Evolutionary conservation across 2,329 filamentous ascomycete genomes (phyloP).

Genomic region (Paecilomyces variotii): DNA sequence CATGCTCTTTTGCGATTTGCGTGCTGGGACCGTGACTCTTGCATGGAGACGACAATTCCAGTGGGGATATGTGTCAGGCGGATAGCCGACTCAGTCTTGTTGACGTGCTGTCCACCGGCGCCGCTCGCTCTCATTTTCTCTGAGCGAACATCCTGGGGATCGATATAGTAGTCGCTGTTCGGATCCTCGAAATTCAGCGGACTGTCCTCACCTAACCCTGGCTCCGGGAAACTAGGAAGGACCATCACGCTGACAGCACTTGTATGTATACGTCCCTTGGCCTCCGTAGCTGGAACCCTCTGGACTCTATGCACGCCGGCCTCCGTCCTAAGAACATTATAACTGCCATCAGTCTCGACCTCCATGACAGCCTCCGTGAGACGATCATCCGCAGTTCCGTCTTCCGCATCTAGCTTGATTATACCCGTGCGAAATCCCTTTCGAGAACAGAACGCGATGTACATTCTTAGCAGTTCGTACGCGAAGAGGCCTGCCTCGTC

Average conservation of each 20-base stretch:
- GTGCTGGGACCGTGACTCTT: conserved; percentile 84
- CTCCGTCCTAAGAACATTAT: conserved; percentile 74
- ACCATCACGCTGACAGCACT: conserved; percentile 90
- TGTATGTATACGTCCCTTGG: conserved; percentile 84
- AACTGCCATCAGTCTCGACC: conserved; percentile 67
- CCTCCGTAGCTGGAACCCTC: conserved; percentile 84
- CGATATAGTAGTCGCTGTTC: conserved; percentile 82
- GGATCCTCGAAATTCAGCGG: conserved; percentile 68
- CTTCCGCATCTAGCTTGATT: conserved; percentile 75
- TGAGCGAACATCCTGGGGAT: conserved; percentile 69
- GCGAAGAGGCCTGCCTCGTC: conserved; percentile 88
- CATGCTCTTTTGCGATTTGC: conserved; percentile 84
- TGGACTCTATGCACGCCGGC: conserved; percentile 94
- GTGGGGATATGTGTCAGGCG: conserved; percentile 86
- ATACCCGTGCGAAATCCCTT: conserved; percentile 58
- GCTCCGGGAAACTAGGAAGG: conserved; percentile 66
- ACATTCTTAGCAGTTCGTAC: conserved; percentile 83
- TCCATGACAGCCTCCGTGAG: conserved; percentile 85
- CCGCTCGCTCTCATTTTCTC: conserved; percentile 91
- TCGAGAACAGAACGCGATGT: conserved; percentile 66
- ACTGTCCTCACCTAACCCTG: conserved; percentile 41
- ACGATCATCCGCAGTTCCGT: conserved; percentile 55
- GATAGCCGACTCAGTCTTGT: conserved; percentile 94
- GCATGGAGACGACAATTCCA: conserved; percentile 79
- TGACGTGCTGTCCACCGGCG: conserved; percentile 94